These are phyloP conservation scores for Sclerotinia spermophila DNA, from an alignment of 2,329 filamentous ascomycete genomes.

Conservation along the genomic window DNA sequence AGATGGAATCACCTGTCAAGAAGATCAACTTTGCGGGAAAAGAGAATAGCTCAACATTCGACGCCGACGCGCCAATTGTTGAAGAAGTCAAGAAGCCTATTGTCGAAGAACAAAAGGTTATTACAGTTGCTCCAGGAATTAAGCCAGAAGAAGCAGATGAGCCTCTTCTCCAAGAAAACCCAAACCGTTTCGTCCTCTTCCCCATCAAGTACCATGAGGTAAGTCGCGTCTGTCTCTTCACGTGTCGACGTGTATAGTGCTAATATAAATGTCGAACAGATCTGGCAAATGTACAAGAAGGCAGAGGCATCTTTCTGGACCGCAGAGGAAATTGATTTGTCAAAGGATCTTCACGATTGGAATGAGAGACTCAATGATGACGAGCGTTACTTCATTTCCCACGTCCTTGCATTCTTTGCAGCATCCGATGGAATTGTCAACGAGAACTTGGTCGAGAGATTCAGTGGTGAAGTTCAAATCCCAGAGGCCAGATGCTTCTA, in stretches of 20 bases:
- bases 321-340: constrained; percentile 97
- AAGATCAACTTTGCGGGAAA: constrained; percentile 85
- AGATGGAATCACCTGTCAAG: constrained; percentile 91
- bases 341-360: constrained; percentile 99
- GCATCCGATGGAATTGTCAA: constrained; percentile 99
- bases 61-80: constrained; percentile 48
- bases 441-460: constrained; percentile 97
- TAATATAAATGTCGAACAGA: constrained; percentile 52
- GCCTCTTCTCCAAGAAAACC: constrained; percentile 92
- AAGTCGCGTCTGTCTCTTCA: constrained; percentile 44
- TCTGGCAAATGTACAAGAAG: constrained; percentile 99
- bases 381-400: constrained; percentile 97
- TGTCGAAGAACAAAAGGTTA: constrained; percentile 45
- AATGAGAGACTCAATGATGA: constrained; percentile 96
- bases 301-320: constrained; percentile 99
- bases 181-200: constrained; percentile 93
- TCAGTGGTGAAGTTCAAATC: constrained; percentile 94
- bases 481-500: constrained; percentile 99
- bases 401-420: constrained; percentile 98
- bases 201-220: constrained; percentile 99
- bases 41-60: constrained; percentile 69
- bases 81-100: constrained; percentile 55
- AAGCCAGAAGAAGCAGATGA: constrained; percentile 74
- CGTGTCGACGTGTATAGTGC: constrained; percentile 66
- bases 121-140: constrained; percentile 48